Evolutionary conservation across 2,329 filamentous ascomycete genomes (phyloP).

Genomic region (Pseudocercospora eumusae): DNA sequence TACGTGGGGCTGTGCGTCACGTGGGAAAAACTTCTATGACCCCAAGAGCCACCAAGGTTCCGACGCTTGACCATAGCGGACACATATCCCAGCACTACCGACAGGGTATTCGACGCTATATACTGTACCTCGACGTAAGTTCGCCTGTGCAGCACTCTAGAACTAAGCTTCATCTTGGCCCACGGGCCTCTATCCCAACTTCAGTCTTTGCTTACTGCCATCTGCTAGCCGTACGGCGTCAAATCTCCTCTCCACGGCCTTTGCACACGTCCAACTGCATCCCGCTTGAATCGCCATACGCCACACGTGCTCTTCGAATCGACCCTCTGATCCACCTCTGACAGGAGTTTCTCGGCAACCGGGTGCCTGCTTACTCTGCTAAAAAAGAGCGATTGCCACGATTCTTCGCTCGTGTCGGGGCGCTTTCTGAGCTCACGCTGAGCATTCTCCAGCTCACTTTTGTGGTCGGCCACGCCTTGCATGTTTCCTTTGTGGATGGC

Average conservation of each 20-base stretch:
- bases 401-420: constrained; percentile 40
- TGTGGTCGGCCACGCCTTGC: constrained; percentile 42
- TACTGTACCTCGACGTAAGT: neutral
- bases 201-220: neutral
- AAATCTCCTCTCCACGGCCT: constrained; percentile 37
- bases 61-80: neutral
- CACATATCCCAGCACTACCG: neutral
- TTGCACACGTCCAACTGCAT: constrained; percentile 43
- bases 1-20: too few relatives aligned
- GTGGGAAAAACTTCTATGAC: too few relatives aligned
- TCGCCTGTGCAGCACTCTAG: neutral
- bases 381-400: constrained; percentile 48
- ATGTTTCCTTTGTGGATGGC: constrained; percentile 46
- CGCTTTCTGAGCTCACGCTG: constrained; percentile 48
- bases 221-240: constrained; percentile 33
- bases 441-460: constrained; percentile 37
- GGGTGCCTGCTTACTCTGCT: constrained; percentile 34
- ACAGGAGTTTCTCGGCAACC: constrained; percentile 36
- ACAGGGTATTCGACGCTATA: neutral
- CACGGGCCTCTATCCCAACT: constrained; percentile 10
- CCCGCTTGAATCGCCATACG: constrained; percentile 66
- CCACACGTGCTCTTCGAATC: constrained; percentile 66
- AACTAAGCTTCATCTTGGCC: neutral
- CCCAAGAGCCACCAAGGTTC: neutral
- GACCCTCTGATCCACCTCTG: constrained; percentile 42